Evolutionary conservation across 2,329 filamentous ascomycete species (phyloP), one percentile per base, ranked within the genome.

Genomic region (Aspergillus nomiae): DNA sequence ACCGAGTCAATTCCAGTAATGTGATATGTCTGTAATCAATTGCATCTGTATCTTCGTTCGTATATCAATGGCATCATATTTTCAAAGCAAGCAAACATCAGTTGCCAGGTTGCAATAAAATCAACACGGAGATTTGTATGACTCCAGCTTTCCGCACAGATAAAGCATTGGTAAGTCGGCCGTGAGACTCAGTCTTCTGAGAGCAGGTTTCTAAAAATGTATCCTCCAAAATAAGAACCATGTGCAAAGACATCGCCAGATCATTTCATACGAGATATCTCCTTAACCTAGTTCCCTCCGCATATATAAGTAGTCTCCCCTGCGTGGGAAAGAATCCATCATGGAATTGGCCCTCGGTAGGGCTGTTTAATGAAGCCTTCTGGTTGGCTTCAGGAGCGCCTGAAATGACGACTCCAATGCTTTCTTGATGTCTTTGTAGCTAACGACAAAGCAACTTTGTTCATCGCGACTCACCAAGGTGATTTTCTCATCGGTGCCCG

Each of bases 401-500:
- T 84, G 82, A 75, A 88, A 90, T 11, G 86, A 85, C 38, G 82
- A 82, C 69, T 89, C 87, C 38, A 89, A 75, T 4, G 82, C 86
- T 62, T 87, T 81, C 79, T 89, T 96, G 65, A 99, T 79, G 77
- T 98, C 95, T 76, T 92, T 92, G 77, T 96, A 99, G 68, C 88
- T 94, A 64, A 97, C 89, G 60, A 97, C 85, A 73, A 98, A 91
- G 67, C 91, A 89, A 60, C 89, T 95, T 77, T 97, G 91, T 73
- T 97, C 92, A 77, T 99, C 94, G 61, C 94, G 87, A 76, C 91
- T 97, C 28, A 93, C 90, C 59, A 99, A 81, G 68, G 90, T 90
- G 56, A 99, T 86, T 77, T 89, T 91, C 77, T 99, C 95, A 30
- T 96, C 92, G 2, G 87, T 87, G 0, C 94, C 95, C 0, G 92